These are phyloP conservation scores for Globisporangium cystogenes DNA, from an alignment of 352 stramenopile genomes.

Conservation along the genomic window DNA sequence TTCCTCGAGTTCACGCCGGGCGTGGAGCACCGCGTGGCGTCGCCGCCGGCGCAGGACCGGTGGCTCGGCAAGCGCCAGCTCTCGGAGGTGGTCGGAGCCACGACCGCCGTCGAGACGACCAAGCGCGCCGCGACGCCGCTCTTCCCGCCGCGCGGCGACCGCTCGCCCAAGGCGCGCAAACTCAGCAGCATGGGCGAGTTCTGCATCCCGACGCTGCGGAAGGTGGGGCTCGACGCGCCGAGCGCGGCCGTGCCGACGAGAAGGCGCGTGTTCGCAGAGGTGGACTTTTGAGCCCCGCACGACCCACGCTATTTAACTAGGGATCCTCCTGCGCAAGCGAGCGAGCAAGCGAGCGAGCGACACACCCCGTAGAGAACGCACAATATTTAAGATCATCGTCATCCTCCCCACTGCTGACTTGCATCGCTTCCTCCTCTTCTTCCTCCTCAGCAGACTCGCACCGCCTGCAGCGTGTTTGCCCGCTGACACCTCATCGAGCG, in stretches of 20 bases:
- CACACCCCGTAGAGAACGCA: neutral
- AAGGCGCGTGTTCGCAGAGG: constrained; percentile 69
- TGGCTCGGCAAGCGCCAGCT: constrained; percentile 48
- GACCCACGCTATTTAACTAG: constrained; percentile 13
- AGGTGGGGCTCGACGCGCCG: constrained; percentile 23
- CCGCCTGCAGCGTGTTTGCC: neutral
- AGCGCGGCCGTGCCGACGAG: constrained; percentile 35
- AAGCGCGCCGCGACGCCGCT: constrained; percentile 14
- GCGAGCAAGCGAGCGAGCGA: constrained; percentile 1
- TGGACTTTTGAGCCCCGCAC: constrained; percentile 49
- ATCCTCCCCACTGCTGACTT: constrained; percentile 1
- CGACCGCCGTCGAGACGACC: constrained; percentile 23
- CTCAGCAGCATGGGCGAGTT: constrained; percentile 43
- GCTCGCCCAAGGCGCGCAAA: constrained; percentile 54
- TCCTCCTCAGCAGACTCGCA: neutral
- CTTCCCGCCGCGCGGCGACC: constrained; percentile 28
- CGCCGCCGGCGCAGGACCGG: constrained; percentile 11
- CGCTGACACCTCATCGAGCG: too few species aligned
- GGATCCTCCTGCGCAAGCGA: neutral
- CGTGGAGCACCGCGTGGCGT: constrained; percentile 2
- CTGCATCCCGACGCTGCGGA: constrained; percentile 32
- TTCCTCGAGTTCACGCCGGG: constrained; percentile 49
- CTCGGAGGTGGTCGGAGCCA: constrained; percentile 19
- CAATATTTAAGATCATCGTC: constrained; percentile 11
- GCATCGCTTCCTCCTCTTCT: neutral